phyloP scores from a whole-genome alignment of 1,284 basidiomycete genomes.

The Calocybe gambosa region DNA sequence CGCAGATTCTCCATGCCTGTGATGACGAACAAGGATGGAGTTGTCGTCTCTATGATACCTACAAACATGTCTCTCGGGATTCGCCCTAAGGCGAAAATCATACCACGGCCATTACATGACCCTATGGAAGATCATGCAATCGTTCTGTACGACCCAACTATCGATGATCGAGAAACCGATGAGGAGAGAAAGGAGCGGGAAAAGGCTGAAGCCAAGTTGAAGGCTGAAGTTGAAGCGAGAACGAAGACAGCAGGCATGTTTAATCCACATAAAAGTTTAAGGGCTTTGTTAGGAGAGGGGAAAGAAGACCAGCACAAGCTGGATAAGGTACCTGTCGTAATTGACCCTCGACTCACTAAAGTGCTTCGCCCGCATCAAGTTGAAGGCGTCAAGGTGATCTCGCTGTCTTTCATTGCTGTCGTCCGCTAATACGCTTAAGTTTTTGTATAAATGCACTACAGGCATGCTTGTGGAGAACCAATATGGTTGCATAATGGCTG shows the following conservation, averaged over 20 bases:
- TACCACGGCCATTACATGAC: conserved; percentile 90
- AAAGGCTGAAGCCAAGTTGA: conserved; percentile 64
- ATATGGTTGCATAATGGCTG: conserved; percentile 98
- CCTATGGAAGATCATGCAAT: conserved; percentile 98
- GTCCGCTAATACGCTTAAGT: conserved; percentile 41
- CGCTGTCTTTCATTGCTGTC: not conserved
- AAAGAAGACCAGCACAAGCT: conserved; percentile 60
- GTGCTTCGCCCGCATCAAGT: conserved; percentile 96
- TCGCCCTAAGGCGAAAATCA: conserved; percentile 75
- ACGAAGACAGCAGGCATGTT: conserved; percentile 66
- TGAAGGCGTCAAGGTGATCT: conserved; percentile 88
- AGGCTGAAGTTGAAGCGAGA: conserved; percentile 56
- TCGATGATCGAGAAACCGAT: conserved; percentile 87
- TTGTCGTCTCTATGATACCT: conserved; percentile 56
- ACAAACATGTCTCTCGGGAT: conserved; percentile 83
- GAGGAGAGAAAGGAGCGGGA: conserved; percentile 69
- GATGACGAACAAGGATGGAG: conserved; percentile 79
- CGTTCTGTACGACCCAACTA: conserved; percentile 94
- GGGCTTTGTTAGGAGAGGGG: conserved; percentile 75
- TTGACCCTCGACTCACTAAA: conserved; percentile 84
- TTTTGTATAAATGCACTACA: conserved; percentile 92
- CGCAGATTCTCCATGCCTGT: conserved; percentile 83
- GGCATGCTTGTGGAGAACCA: conserved; percentile 91
- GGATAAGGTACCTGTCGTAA: conserved; percentile 92
- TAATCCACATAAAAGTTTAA: conserved; percentile 91